phyloP scores from a whole-genome alignment of 2,329 filamentous ascomycete genomes.

The Trichoderma polysporum region DNA sequence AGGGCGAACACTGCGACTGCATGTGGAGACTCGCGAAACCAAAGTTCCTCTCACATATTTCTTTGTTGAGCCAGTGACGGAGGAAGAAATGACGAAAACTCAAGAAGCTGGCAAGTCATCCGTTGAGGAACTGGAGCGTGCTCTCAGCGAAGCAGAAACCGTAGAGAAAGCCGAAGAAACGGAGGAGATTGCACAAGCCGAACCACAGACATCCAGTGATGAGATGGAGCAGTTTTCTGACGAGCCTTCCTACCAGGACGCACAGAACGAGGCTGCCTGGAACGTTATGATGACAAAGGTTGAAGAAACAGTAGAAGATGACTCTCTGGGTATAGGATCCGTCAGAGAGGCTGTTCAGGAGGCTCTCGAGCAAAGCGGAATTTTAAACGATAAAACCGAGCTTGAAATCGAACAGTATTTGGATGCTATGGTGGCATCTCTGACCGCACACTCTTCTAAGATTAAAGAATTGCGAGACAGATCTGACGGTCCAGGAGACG shows the following conservation, averaged over 20 bases:
- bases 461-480: conserved; percentile 27
- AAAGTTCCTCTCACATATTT: conserved; percentile 74
- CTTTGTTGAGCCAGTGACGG: conserved; percentile 80
- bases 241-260: conserved; percentile 24
- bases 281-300: conserved; percentile 55
- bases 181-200: conserved; percentile 25
- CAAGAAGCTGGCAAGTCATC: conserved; percentile 66
- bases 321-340: conserved; percentile 51
- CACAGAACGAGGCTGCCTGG: conserved; percentile 46
- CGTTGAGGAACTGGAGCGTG: conserved; percentile 67
- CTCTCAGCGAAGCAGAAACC: conserved; percentile 40
- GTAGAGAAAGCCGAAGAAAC: conserved; percentile 27
- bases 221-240: conserved; percentile 26
- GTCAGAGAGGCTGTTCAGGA: conserved; percentile 56
- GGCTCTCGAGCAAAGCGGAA: conserved; percentile 54
- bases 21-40: conserved; percentile 72
- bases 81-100: conserved; percentile 69
- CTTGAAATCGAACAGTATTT: conserved; percentile 50
- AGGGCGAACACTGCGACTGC: conserved; percentile 70
- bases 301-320: conserved; percentile 57
- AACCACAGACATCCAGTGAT: conserved; percentile 27
- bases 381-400: conserved; percentile 46
- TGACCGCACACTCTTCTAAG: conserved; percentile 39
- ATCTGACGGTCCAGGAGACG: conserved; percentile 24
- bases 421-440: conserved; percentile 49